Base-by-base conservation (phyloP, 2,329 filamentous ascomycete genomes). In the Alternaria angustiovoidea region DNA sequence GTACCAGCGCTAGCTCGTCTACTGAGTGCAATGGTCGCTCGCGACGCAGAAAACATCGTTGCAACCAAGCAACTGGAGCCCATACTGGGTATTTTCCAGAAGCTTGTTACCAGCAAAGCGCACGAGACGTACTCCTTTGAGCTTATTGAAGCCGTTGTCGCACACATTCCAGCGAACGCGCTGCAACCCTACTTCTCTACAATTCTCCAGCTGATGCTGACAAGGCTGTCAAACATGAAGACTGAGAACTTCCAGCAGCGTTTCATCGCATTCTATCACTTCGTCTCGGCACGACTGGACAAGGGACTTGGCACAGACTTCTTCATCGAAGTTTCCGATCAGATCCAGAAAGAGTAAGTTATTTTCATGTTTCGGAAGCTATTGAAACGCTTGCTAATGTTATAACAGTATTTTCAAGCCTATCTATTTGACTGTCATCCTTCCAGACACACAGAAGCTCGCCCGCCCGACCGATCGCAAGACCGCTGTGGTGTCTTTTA, bases 61-160 rank as follows among this genome's bases (percentile, higher is more conserved):
- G 85, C 88, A 24, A 89, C 91, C 72, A 91, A 94, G 69, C 93
- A 97, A 78, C 79, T 97, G 41, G 92, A 96, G 75, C 88, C 91
- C 4, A 88, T 98, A 49, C 85, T 99, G n/a, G 92, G 93, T 58
- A 95, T 99, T 64, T 99, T 98, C 84, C 94, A 98, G 78, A 94
- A 92, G 72, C 86, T 99, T 11, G 84, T 97, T 42, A 85, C 86
- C 3, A 89, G 87, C 67, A 97, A 95, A 80, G 89, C 90, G 62
- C 94, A 94, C 49, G 95, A 99, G 76, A 84, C 87, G 20, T 89
- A 94, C 72, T 92, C 90, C 0, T 97, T 98, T 73, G 95, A 99
- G 74, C 85, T 99, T 47, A 84, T 99, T 60, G 95, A 99, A 75
- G 86, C 90, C 4, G 84, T 96, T 51, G 83, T 96, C 62, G 85